Evolutionary conservation across 371 early-diverging fungal species (phyloP).

Genomic region (Capniomyces stellatus): DNA sequence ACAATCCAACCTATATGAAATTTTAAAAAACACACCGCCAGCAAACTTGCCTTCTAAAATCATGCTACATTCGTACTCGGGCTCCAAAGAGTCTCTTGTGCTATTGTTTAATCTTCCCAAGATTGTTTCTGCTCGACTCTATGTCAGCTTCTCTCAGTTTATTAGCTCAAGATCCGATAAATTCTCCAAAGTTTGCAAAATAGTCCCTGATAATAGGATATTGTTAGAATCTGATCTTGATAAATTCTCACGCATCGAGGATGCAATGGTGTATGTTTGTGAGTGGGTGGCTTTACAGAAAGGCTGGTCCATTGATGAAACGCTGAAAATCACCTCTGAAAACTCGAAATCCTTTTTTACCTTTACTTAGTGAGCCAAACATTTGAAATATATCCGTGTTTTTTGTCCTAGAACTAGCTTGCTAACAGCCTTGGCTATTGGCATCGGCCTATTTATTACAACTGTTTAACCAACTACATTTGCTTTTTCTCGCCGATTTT

Average conservation of each 20-base stretch:
- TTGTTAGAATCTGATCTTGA: slow-evolving; percentile 71
- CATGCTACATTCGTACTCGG: slow-evolving; percentile 74
- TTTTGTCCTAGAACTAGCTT: no score
- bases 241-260: slow-evolving; percentile 32
- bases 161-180: slow-evolving; percentile 30
- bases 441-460: no score
- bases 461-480: no score
- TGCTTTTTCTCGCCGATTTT: no score
- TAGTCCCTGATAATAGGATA: slow-evolving; percentile 52
- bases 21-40: slow-evolving; percentile 20
- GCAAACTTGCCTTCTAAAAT: slow-evolving; percentile 38
- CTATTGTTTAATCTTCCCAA: slow-evolving; percentile 35
- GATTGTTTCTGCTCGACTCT: slow-evolving; percentile 33
- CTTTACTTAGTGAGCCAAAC: no score
- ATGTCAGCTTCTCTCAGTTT: slow-evolving; percentile 24
- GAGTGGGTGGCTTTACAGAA: slow-evolving; percentile 41
- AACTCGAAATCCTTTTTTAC: no score
- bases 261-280: slow-evolving; percentile 36
- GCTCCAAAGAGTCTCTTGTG: slow-evolving; percentile 49
- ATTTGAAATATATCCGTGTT: no score
- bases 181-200: slow-evolving; percentile 12
- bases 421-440: no score
- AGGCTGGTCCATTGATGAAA: slow-evolving; percentile 40
- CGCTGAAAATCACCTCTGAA: slow-evolving; percentile 27
- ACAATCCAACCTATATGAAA: slow-evolving; percentile 42